A percentile compares a stretch with the other conserved stretches of the same genome.
These are phyloP conservation scores for Trifolium subterraneum DNA, from an alignment of 306 rosid genomes.

Conservation along the genomic window DNA sequence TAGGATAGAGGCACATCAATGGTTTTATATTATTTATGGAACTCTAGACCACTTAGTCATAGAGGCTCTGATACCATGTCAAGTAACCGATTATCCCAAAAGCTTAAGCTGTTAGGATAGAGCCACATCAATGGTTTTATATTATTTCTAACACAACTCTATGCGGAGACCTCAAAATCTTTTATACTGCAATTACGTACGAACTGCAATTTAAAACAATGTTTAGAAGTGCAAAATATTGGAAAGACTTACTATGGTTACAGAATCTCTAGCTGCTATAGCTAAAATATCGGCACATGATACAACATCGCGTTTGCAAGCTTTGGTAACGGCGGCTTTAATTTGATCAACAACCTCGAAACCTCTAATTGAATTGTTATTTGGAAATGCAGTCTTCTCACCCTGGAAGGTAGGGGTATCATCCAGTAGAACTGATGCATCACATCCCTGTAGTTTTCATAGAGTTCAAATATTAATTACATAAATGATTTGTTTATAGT, in stretches of 20 bases:
- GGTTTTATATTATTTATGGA: too few relatives aligned
- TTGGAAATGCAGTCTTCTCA: slow-evolving; percentile 49
- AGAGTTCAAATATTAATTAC: not conserved
- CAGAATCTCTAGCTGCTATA: slow-evolving; percentile 58
- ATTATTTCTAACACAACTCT: too few relatives aligned
- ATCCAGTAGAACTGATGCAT: slow-evolving; percentile 52
- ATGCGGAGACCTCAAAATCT: too few relatives aligned
- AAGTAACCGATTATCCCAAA: too few relatives aligned
- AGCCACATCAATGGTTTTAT: too few relatives aligned
- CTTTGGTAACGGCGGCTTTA: slow-evolving; percentile 43
- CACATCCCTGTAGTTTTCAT: slow-evolving; percentile 45
- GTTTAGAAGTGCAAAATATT: not conserved
- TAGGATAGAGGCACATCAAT: too few relatives aligned
- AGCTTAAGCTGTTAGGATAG: too few relatives aligned
- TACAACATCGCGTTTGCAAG: slow-evolving; percentile 40
- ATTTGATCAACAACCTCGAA: slow-evolving; percentile 49
- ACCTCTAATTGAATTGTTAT: slow-evolving; percentile 47
- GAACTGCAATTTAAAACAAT: too few relatives aligned
- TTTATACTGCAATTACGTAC: too few relatives aligned
- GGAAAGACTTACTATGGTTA: slow-evolving; percentile 40
- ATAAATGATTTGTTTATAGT: too few relatives aligned
- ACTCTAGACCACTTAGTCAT: too few relatives aligned
- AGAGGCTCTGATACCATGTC: too few relatives aligned
- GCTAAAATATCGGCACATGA: slow-evolving; percentile 61
- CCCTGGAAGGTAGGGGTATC: slow-evolving; percentile 41